These are phyloP conservation scores for Saccharomycopsis phalli DNA, from an alignment of 1,139 yeast species.

Conservation along the genomic window DNA sequence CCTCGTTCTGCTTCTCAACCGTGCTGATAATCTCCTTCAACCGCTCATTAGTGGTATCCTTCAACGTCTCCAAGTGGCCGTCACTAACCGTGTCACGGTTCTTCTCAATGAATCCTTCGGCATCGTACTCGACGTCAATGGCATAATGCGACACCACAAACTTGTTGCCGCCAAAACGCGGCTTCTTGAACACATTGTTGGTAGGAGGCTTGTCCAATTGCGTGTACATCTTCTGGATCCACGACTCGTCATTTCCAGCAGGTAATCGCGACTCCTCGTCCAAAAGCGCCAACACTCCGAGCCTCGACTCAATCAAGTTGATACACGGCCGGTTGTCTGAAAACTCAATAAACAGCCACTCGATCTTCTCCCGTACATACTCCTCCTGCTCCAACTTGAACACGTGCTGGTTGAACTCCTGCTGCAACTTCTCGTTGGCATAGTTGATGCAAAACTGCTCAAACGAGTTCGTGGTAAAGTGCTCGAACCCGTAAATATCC, in stretches of 20 bases:
- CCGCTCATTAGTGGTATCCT: conserved; percentile 56
- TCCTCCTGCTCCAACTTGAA: conserved; percentile 96
- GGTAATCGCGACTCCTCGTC: conserved; percentile 97
- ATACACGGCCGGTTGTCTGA: conserved; percentile 98
- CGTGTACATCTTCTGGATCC: conserved; percentile 86
- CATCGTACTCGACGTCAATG: conserved; percentile 84
- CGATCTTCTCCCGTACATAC: conserved; percentile 82
- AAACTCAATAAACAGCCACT: conserved; percentile 95
- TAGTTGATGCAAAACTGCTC: conserved; percentile 97
- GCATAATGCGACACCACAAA: conserved; percentile 93
- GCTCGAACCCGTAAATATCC: conserved; percentile 97
- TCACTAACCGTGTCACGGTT: conserved; percentile 97
- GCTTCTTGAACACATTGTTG: conserved; percentile 76
- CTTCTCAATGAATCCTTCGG: conserved; percentile 93
- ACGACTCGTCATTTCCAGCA: conserved; percentile 86
- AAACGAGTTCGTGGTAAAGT: conserved; percentile 86
- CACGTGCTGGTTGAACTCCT: conserved; percentile 95
- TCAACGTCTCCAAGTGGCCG: conserved; percentile 82
- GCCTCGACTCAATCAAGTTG: conserved; percentile 77
- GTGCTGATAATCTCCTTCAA: conserved; percentile 54
- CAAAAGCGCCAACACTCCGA: conserved; percentile 79
- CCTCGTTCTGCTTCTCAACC: conserved; percentile 53
- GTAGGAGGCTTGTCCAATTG: conserved; percentile 76
- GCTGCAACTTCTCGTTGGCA: conserved; percentile 95
- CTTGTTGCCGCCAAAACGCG: conserved; percentile 88